These are phyloP conservation scores for Baorangia bicolor DNA, from an alignment of 768 basidiomycete genomes.

Conservation along the genomic window DNA sequence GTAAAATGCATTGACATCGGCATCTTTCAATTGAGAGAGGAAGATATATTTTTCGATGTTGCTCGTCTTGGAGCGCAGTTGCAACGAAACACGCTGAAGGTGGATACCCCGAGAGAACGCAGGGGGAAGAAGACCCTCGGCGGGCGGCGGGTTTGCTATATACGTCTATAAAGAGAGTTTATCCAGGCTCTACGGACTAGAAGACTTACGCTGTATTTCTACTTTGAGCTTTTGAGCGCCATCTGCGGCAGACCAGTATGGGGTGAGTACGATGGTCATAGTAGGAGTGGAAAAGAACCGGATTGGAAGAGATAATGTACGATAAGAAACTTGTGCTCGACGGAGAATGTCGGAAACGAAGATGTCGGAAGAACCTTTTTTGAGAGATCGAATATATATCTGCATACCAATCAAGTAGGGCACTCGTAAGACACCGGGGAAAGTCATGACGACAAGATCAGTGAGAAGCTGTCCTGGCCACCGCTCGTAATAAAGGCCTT, in stretches of 20 bases:
- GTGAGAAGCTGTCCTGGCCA: background rate
- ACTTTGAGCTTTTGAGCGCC: constrained; percentile 71
- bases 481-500: too few relatives aligned
- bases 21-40: constrained; percentile 69
- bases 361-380: background rate
- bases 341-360: constrained; percentile 12
- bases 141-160: constrained; percentile 43
- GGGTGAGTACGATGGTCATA: constrained; percentile 67
- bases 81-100: constrained; percentile 57
- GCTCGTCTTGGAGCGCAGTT: constrained; percentile 73
- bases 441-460: background rate
- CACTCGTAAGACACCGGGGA: background rate
- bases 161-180: constrained; percentile 1
- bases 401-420: background rate
- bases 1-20: constrained; percentile 78
- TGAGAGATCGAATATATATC: background rate
- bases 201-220: constrained; percentile 48
- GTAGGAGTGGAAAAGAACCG: background rate
- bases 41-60: constrained; percentile 84
- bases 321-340: background rate
- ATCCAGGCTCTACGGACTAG: background rate
- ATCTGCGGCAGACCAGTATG: constrained; percentile 58
- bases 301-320: background rate
- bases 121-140: constrained; percentile 62
- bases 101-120: constrained; percentile 54